These are phyloP conservation scores for Yarrowia yakushimensis DNA, from an alignment of 805 yeast species.

Conservation along the genomic window DNA sequence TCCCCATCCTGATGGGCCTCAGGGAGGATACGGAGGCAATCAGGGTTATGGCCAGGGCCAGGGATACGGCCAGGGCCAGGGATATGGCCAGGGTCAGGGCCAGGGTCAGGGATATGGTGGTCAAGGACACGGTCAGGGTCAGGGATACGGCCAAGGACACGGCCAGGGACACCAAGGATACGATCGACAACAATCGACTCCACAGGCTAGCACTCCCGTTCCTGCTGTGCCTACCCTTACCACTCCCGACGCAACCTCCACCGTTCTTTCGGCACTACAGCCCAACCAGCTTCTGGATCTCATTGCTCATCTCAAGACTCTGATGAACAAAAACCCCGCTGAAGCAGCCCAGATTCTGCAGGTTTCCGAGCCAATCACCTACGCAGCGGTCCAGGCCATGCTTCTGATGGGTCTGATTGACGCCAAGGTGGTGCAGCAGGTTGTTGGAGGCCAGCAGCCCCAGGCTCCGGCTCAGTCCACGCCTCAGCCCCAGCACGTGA, in stretches of 20 bases:
- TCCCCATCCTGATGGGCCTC: neutral
- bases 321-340: constrained; percentile 56
- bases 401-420: constrained; percentile 42
- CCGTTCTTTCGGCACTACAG: constrained; percentile 43
- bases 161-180: constrained; percentile 7
- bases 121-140: neutral
- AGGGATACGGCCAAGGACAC: neutral
- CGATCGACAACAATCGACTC: neutral
- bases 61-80: neutral
- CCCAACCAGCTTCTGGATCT: constrained; percentile 48
- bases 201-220: neutral
- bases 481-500: constrained; percentile 21
- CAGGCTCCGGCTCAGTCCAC: constrained; percentile 5
- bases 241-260: constrained; percentile 51
- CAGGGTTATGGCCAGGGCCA: neutral
- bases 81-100: constrained; percentile 6
- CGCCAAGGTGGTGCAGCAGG: constrained; percentile 33
- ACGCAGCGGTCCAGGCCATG: constrained; percentile 71
- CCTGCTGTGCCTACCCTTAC: constrained; percentile 36
- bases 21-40: neutral
- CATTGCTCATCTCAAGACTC: constrained; percentile 52
- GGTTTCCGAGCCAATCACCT: constrained; percentile 61
- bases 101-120: constrained; percentile 11
- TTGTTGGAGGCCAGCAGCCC: constrained; percentile 28
- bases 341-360: constrained; percentile 58